phyloP scores from a whole-genome alignment of 257 asterid genomes.

The Primulina tabacum region DNA sequence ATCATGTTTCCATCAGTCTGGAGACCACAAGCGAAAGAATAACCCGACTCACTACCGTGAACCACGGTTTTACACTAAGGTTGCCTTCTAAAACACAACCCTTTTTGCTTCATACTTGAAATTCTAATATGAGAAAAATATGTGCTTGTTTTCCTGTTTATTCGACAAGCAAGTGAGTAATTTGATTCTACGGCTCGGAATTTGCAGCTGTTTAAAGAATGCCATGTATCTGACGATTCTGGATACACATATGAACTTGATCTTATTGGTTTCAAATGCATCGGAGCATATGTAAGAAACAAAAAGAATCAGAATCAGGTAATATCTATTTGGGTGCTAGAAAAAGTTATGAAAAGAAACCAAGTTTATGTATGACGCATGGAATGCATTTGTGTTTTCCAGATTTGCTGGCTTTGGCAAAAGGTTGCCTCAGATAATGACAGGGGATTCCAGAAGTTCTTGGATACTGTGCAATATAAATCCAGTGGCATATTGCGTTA shows the following conservation, averaged over 20 bases:
- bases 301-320: conserved; percentile 96
- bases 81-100: conserved; percentile 12
- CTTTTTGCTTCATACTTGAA: background rate
- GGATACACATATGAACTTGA: conserved; percentile 75
- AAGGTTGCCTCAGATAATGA: conserved; percentile 76
- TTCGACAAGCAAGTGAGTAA: background rate
- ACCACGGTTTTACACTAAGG: conserved; percentile 96
- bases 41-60: conserved; percentile 96
- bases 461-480: conserved; percentile 90
- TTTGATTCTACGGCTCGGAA: conserved; percentile 13
- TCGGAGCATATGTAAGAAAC: conserved; percentile 86
- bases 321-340: conserved; percentile 3
- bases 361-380: background rate
- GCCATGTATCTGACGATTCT: conserved; percentile 43
- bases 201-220: conserved; percentile 72
- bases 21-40: conserved; percentile 79
- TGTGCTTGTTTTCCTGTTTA: conserved; percentile 5
- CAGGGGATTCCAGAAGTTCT: conserved; percentile 79
- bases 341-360: background rate
- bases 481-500: conserved; percentile 84
- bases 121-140: background rate
- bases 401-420: conserved; percentile 97
- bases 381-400: conserved; percentile 23
- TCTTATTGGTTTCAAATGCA: conserved; percentile 79
- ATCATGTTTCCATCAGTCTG: conserved; percentile 96